These are phyloP conservation scores for Pelagomonas calceolata DNA, from an alignment of 108 stramenopile species.

Conservation along the genomic window DNA sequence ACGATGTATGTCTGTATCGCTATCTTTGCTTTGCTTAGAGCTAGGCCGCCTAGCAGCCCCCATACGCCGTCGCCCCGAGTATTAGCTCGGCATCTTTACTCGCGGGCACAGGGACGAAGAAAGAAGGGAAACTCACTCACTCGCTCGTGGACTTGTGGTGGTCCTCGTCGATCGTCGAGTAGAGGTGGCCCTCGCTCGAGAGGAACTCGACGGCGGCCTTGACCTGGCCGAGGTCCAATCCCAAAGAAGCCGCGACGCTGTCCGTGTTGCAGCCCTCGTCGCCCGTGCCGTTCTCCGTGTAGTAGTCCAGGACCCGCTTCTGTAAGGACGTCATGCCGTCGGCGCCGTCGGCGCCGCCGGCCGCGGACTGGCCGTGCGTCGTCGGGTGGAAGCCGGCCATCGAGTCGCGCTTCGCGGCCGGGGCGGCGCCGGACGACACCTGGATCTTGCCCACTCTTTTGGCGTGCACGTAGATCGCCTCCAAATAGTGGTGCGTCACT, in stretches of 20 bases:
- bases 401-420: neutral
- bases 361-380: neutral
- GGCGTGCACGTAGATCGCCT: constrained; percentile 14
- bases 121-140: neutral
- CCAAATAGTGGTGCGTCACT: constrained; percentile 23
- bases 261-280: constrained; percentile 2
- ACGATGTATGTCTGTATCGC: no score
- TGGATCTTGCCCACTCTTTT: constrained; percentile 2
- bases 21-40: no score
- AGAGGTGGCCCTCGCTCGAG: constrained; percentile 11
- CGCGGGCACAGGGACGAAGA: no score
- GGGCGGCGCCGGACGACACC: neutral
- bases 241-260: neutral
- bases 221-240: neutral
- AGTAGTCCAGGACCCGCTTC: neutral
- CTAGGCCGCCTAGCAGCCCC: no score
- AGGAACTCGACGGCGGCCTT: neutral
- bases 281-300: constrained; percentile 2
- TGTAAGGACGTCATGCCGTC: neutral
- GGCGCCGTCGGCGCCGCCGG: neutral
- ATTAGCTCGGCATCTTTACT: no score
- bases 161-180: constrained; percentile 15
- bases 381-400: neutral
- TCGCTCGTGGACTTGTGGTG: constrained; percentile 17
- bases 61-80: no score